Percentiles rank a stretch among this genome's conserved stretches.
These are phyloP conservation scores for Sorghum bicolor DNA, from an alignment of 176 grass and related monocot species.

Conservation along the genomic window Sorghum_bicolor_NCBIv3 NC_012876.2:64376501-64377000, in stretches of 20 bases:
- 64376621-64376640: slow-evolving; percentile 57
- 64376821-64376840: slow-evolving; percentile 32
- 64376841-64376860: slow-evolving; percentile 35
- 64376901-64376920: slow-evolving; percentile 57
- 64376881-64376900: slow-evolving; percentile 75
- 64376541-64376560: not conserved
- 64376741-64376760: slow-evolving; percentile 48
- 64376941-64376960: slow-evolving; percentile 46
- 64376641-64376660: not conserved
- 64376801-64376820: slow-evolving; percentile 41
- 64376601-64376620: slow-evolving; percentile 37
- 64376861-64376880: slow-evolving; percentile 60
- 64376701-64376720: slow-evolving; percentile 38
- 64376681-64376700: slow-evolving; percentile 49
- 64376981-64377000: slow-evolving; percentile 61
- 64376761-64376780: slow-evolving; percentile 33
- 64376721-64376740: slow-evolving; percentile 43
- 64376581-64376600: slow-evolving; percentile 30
- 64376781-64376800: slow-evolving; percentile 33
- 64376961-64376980: slow-evolving; percentile 50
- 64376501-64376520: slow-evolving; percentile 53
- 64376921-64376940: slow-evolving; percentile 50
- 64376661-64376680: not conserved
- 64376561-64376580: slow-evolving; percentile 42
- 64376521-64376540: slow-evolving; percentile 42